Conservation (phyloP, 2,329 filamentous ascomycete genomes). For the Cladosporium sp. region DNA sequence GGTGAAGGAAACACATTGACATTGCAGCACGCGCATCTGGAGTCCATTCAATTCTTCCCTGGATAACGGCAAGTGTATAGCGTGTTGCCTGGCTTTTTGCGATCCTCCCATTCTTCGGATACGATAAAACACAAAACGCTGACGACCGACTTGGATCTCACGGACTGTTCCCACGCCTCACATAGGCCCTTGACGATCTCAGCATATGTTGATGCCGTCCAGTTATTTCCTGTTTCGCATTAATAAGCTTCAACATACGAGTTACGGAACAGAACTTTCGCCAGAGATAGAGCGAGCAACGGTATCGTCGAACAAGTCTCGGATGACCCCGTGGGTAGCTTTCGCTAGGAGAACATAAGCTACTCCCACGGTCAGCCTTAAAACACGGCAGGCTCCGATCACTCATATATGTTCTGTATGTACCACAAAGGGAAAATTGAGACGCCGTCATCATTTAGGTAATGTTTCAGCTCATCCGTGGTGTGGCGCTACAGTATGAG, state of each 20-base stretch:
- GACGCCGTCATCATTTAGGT: neutral
- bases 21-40: no score
- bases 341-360: neutral
- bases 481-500: neutral
- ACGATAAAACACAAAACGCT: neutral
- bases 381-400: neutral
- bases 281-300: neutral
- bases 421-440: neutral
- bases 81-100: neutral
- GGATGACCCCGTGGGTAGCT: neutral
- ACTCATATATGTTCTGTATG: neutral
- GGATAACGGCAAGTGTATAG: neutral
- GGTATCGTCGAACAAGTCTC: neutral
- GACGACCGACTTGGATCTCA: neutral
- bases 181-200: no score
- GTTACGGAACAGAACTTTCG: neutral
- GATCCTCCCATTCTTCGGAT: neutral
- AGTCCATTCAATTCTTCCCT: neutral
- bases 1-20: no score
- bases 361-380: neutral
- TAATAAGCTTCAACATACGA: neutral
- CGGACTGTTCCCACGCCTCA: no score
- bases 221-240: neutral
- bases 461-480: neutral
- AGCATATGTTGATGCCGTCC: neutral